Conservation (phyloP, 179 eudicot species). For the Patellifolia procumbens region DNA sequence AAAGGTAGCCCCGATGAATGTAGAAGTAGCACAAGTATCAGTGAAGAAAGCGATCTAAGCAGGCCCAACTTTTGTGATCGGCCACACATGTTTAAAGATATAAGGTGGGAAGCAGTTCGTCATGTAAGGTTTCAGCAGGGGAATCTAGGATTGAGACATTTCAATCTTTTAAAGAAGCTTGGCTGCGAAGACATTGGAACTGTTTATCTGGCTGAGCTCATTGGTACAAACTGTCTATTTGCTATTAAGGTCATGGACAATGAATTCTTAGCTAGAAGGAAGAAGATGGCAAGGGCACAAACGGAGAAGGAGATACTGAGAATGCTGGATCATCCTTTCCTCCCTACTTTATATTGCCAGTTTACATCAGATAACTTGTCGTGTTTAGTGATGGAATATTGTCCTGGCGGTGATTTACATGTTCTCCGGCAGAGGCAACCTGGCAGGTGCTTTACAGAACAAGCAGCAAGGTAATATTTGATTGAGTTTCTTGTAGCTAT, state of each 20-base stretch:
- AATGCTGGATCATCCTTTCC: conserved; percentile 59
- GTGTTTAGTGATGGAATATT: conserved; percentile 60
- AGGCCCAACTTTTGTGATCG: conserved; percentile 55
- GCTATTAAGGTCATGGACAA: conserved; percentile 61
- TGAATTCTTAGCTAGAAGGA: conserved; percentile 50
- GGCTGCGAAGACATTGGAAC: conserved; percentile 62
- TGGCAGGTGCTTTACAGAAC: conserved; percentile 55
- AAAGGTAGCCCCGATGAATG: conserved; percentile 49
- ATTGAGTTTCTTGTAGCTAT: background rate
- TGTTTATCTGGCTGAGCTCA: conserved; percentile 55
- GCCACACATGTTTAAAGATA: conserved; percentile 58
- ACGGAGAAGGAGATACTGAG: conserved; percentile 54
- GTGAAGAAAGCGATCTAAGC: conserved; percentile 50
- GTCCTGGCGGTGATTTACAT: conserved; percentile 59
- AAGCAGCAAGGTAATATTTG: conserved; percentile 50
- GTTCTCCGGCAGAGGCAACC: conserved; percentile 54
- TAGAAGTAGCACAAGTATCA: conserved; percentile 47
- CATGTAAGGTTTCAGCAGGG: conserved; percentile 44
- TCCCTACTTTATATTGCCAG: conserved; percentile 52
- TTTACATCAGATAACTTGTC: conserved; percentile 51
- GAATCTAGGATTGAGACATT: conserved; percentile 43
- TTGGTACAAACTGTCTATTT: conserved; percentile 45
- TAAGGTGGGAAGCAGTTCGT: conserved; percentile 54
- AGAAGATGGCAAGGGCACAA: conserved; percentile 52
- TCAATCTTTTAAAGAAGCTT: conserved; percentile 54